A percentile compares a stretch with the other conserved stretches of the same genome.
Conservation (phyloP, 148 eudicot genomes). For the Silene uniflora region DNA sequence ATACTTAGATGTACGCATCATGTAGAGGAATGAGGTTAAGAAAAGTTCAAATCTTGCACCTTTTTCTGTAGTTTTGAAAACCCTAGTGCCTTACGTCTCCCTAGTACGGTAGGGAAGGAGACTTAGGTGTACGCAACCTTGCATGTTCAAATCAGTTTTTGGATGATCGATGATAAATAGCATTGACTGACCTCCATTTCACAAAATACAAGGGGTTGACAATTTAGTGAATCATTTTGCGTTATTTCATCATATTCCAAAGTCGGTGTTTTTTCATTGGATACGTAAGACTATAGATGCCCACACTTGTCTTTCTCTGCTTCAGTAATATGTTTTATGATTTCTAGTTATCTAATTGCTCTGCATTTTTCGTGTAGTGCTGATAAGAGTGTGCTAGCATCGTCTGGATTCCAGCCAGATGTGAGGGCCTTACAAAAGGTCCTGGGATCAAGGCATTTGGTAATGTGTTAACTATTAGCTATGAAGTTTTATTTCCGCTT, state of each 20-base stretch:
- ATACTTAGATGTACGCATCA: too few species aligned
- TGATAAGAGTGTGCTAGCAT: slow-evolving; percentile 73
- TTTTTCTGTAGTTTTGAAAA: background rate
- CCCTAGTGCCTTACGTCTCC: background rate
- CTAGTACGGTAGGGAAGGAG: too few species aligned
- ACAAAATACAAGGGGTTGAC: too few species aligned
- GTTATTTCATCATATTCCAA: background rate
- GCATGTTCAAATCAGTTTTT: background rate
- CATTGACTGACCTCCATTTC: background rate
- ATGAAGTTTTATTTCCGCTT: background rate
- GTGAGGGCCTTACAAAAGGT: slow-evolving; percentile 91
- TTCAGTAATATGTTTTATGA: background rate
- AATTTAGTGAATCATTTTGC: background rate
- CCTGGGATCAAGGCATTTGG: slow-evolving; percentile 80
- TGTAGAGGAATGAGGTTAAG: background rate
- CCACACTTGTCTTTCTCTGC: background rate
- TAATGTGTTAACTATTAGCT: slow-evolving; percentile 23
- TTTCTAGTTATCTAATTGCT: slow-evolving; percentile 7
- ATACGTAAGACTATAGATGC: too few species aligned
- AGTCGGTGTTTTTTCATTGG: background rate
- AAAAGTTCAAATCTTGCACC: background rate
- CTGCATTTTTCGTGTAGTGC: slow-evolving; percentile 50
- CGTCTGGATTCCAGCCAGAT: slow-evolving; percentile 98
- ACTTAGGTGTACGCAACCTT: background rate
- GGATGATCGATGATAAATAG: too few species aligned